A percentile compares a stretch with the other conserved stretches of the same genome.
phyloP scores from a whole-genome alignment of 148 eudicot genomes.

The Rhododendron mucronatum region DNA sequence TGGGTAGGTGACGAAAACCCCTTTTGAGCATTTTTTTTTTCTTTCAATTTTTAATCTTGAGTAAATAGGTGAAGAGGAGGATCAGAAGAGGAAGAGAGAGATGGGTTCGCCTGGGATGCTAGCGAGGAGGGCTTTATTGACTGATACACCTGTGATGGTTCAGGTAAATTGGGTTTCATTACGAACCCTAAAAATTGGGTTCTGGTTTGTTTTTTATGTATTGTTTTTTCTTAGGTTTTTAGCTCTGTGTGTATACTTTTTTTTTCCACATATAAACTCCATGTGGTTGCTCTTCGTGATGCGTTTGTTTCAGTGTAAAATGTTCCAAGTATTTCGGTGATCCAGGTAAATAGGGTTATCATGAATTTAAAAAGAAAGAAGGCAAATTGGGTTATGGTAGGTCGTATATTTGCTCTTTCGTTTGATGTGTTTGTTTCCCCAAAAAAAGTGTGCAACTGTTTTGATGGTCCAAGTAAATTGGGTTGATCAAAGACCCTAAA shows the following conservation, averaged over 20 bases:
- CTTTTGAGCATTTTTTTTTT: not conserved
- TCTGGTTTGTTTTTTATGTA: not conserved
- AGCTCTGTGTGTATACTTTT: not conserved
- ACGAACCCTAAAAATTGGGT: slow-evolving; percentile 11
- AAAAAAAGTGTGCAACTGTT: not conserved
- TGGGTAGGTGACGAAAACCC: slow-evolving; percentile 11
- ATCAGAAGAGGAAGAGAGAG: slow-evolving; percentile 6
- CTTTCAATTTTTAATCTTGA: not conserved
- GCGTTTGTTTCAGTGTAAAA: not conserved
- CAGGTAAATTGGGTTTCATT: slow-evolving; percentile 27
- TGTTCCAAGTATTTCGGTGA: not conserved
- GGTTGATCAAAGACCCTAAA: not conserved
- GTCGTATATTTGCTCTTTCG: not conserved
- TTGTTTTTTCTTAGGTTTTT: slow-evolving; percentile 1
- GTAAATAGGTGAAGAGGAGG: not conserved
- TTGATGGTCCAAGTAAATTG: not conserved
- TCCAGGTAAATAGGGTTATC: not conserved
- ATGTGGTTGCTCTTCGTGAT: not conserved
- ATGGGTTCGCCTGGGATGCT: slow-evolving; percentile 57
- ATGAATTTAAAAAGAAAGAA: not conserved
- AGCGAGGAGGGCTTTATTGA: slow-evolving; percentile 45
- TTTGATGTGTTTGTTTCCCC: not conserved
- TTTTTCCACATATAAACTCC: not conserved
- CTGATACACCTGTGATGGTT: slow-evolving; percentile 58
- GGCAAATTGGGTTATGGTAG: not conserved